phyloP scores from a whole-genome alignment of 768 basidiomycete species.

The Amanita muscaria region DNA sequence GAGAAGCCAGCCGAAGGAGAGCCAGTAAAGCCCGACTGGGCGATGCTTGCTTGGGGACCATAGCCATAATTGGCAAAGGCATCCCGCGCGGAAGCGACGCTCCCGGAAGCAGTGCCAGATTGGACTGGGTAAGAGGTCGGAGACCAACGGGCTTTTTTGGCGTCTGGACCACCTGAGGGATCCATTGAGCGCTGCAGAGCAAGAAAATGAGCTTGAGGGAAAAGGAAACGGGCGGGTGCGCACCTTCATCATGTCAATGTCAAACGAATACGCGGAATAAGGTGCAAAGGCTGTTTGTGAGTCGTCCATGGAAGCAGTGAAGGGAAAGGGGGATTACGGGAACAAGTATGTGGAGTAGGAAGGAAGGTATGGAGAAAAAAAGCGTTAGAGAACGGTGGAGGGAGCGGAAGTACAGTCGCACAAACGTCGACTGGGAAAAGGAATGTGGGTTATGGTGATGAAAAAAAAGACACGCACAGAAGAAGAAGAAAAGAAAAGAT shows the following conservation, averaged over 20 bases:
- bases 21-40: constrained; percentile 45
- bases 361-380: constrained; percentile 36
- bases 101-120: constrained; percentile 25
- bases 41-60: constrained; percentile 61
- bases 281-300: constrained; percentile 63
- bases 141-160: constrained; percentile 89
- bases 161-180: constrained; percentile 68
- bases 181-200: constrained; percentile 73
- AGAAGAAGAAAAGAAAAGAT: constrained; percentile 14
- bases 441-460: constrained; percentile 19
- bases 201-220: not conserved
- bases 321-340: constrained; percentile 19
- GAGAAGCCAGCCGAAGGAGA: constrained; percentile 40
- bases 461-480: constrained; percentile 26
- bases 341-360: constrained; percentile 37
- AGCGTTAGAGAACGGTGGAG: constrained; percentile 27
- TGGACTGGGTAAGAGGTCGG: constrained; percentile 45
- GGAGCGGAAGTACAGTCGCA: constrained; percentile 8
- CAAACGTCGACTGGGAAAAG: constrained; percentile 14
- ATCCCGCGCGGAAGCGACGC: constrained; percentile 41
- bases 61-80: constrained; percentile 86
- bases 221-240: constrained; percentile 12
- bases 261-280: constrained; percentile 67
- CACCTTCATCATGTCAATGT: constrained; percentile 92
- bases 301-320: constrained; percentile 57